These are phyloP conservation scores for Monsonia emarginata DNA, from an alignment of 441 rosid genomes.

Conservation along the genomic window DNA sequence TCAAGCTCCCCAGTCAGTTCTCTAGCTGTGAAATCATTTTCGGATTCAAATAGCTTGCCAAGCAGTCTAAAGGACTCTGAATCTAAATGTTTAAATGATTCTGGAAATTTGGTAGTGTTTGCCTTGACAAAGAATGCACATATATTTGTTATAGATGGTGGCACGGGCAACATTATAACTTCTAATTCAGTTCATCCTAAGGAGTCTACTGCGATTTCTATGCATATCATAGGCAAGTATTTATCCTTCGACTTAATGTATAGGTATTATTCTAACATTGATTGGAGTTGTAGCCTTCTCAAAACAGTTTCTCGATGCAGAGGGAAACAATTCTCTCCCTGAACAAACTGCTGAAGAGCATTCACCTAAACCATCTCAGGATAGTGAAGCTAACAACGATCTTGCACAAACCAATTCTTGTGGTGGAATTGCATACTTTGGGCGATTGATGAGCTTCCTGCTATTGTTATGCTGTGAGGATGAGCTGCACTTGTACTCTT, in stretches of 20 bases:
- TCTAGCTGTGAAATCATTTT: slow-evolving; percentile 36
- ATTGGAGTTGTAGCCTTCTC: slow-evolving; percentile 14
- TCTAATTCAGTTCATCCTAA: slow-evolving; percentile 31
- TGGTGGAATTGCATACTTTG: slow-evolving; percentile 26
- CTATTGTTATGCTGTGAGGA: slow-evolving; percentile 58
- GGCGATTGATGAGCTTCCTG: slow-evolving; percentile 23
- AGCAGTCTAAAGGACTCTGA: slow-evolving; percentile 27
- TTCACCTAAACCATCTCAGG: slow-evolving; percentile 22
- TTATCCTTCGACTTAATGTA: slow-evolving; percentile 10
- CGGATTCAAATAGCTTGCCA: slow-evolving; percentile 22
- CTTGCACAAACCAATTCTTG: slow-evolving; percentile 22
- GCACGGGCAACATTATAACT: slow-evolving; percentile 37
- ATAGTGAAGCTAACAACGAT: slow-evolving; percentile 29
- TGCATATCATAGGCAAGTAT: slow-evolving; percentile 52
- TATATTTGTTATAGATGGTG: slow-evolving; percentile 44
- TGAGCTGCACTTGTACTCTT: slow-evolving; percentile 42
- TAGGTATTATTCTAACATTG: slow-evolving; percentile 9
- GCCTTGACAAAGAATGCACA: slow-evolving; percentile 48
- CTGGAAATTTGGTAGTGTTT: slow-evolving; percentile 26
- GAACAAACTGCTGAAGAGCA: slow-evolving; percentile 25
- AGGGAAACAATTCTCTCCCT: slow-evolving; percentile 29
- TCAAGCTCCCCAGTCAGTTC: slow-evolving; percentile 45
- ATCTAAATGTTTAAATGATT: slow-evolving; percentile 23
- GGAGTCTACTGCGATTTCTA: slow-evolving; percentile 39
- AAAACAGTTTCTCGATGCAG: slow-evolving; percentile 35